These are phyloP conservation scores for Pseudoperonospora humuli DNA, from an alignment of 352 stramenopile species.

Conservation along the genomic window DNA sequence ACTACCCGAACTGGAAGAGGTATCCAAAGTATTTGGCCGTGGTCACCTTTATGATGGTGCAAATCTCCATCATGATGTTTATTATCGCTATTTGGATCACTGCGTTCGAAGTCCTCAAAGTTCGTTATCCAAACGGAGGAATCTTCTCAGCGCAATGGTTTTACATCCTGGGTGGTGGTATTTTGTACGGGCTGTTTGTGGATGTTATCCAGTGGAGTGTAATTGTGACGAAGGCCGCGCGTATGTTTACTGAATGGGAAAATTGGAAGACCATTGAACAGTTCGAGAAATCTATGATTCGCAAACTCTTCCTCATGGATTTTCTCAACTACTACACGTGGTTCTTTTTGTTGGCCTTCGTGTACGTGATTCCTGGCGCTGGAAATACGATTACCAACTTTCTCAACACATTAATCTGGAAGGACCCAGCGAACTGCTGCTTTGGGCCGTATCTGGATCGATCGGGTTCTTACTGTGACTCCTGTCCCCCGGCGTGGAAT, in stretches of 20 bases:
- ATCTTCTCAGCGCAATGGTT: conserved; percentile 78
- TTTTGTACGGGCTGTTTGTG: conserved; percentile 75
- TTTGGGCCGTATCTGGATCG: conserved; percentile 69
- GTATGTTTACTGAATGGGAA: conserved; percentile 74
- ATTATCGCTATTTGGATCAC: conserved; percentile 81
- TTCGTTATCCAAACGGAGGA: conserved; percentile 52
- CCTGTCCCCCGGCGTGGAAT: conserved; percentile 63
- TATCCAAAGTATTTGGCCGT: conserved; percentile 65
- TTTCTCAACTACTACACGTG: conserved; percentile 87
- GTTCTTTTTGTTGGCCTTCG: conserved; percentile 82
- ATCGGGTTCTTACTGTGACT: conserved; percentile 34
- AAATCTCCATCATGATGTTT: conserved; percentile 83
- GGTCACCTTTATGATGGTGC: conserved; percentile 62
- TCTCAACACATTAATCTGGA: conserved; percentile 67
- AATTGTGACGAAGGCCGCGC: conserved; percentile 61
- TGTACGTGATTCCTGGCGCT: conserved; percentile 75
- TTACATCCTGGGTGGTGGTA: conserved; percentile 65
- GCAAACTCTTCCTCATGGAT: conserved; percentile 80
- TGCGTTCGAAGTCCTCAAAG: conserved; percentile 66
- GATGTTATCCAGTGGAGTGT: conserved; percentile 80
- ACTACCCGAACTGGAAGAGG: conserved; percentile 68
- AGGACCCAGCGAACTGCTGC: conserved; percentile 74
- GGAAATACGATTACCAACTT: conserved; percentile 78
- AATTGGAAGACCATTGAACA: conserved; percentile 83
- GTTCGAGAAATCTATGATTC: conserved; percentile 71